These are phyloP conservation scores for Bryoerythrophyllum caledonicum DNA, from an alignment of 225 moss, liverwort and hornwort species.

Conservation along the genomic window DNA sequence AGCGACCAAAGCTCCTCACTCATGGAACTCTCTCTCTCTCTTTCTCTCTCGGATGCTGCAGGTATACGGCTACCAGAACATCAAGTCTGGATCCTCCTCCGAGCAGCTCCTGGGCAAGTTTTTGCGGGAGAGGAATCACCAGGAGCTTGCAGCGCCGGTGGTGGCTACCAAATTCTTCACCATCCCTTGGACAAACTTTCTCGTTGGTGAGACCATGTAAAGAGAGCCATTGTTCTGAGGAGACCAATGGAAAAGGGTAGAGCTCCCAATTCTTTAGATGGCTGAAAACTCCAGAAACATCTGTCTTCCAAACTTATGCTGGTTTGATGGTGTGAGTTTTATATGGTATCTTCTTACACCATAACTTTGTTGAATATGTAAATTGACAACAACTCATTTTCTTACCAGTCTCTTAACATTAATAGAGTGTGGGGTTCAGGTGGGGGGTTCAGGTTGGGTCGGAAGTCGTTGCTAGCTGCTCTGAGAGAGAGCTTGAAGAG, in stretches of 20 bases:
- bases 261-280: too few species aligned
- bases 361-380: too few species aligned
- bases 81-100: constrained; percentile 76
- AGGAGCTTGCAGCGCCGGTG: constrained; percentile 34
- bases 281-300: too few species aligned
- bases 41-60: constrained; percentile 20
- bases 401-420: too few species aligned
- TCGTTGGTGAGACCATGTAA: constrained; percentile 62
- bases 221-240: too few species aligned
- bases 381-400: too few species aligned
- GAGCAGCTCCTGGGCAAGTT: constrained; percentile 88
- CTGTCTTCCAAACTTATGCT: too few species aligned
- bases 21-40: background rate
- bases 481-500: constrained; percentile 83
- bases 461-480: constrained; percentile 84
- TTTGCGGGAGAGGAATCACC: constrained; percentile 34
- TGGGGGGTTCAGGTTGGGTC: constrained; percentile 90
- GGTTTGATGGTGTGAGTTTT: too few species aligned
- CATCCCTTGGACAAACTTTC: constrained; percentile 94
- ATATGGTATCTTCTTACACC: too few species aligned
- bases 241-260: too few species aligned
- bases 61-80: constrained; percentile 96
- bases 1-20: background rate
- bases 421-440: constrained; percentile 49
- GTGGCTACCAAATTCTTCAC: constrained; percentile 92